Evolutionary conservation across 441 rosid genomes (phyloP), one percentile per base, ranked within the genome.

Genomic region (Mallotus repandus): DNA sequence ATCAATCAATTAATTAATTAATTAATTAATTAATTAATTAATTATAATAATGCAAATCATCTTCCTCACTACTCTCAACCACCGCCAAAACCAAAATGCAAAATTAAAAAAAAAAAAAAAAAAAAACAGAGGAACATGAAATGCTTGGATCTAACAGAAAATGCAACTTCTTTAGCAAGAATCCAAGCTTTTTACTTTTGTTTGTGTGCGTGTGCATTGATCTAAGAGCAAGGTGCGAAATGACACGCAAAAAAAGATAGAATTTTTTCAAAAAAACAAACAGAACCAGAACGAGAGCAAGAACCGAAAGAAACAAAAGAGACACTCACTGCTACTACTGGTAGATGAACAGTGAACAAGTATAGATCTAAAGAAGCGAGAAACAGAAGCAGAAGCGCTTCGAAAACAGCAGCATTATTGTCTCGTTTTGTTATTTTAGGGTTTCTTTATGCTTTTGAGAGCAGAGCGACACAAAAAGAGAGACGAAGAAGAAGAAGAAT

Each of bases 131-230:
- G 69, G 7, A 29, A 53, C 70, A 57, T 60, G 18, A 41, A 53
- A 66, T 53, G 41, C 69, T 68, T 56, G 79, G 85, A 85, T 78
- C 85, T 59, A 50, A 32, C 75, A 56, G 73, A 65, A 70, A 84
- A 80, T 78, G 82, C 79, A 79, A 75, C 69, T 50, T 63, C 69
- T 59, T 63, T 6, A 49, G 60, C 73, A 52, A 70, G 55, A 66
- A 53, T 55, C 71, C 58, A 71, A 63, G 59, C 70, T 53, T 29
- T 25, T 29, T 29, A 29, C 32, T 29, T 50, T 4, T 38, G 41
- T 38, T 38, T 45, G 43, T 73, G 22, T n/a, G 32, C 25, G 65
- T 73, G 22, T 29, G 32, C 25, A 58, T 55, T 76, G 81, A 84
- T 77, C 82, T 66, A 61, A 53, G 61, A 7, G 66, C n/a, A 12